phyloP scores from a whole-genome alignment of 2,329 filamentous ascomycete species.

The Ophiosphaerella narmari region DNA sequence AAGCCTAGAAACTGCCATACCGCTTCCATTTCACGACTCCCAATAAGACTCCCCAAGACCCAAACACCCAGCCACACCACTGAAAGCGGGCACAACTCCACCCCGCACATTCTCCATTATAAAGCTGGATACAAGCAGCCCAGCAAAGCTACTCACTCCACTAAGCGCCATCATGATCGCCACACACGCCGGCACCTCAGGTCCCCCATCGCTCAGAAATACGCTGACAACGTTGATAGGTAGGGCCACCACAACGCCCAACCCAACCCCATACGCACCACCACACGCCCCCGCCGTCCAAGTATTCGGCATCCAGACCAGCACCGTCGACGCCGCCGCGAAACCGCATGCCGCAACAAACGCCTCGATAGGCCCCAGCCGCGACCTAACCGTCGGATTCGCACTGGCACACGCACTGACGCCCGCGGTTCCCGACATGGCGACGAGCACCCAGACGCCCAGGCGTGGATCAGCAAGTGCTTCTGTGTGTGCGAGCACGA shows the following conservation, averaged over 20 bases:
- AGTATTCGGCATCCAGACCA: background rate
- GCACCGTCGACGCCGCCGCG: background rate
- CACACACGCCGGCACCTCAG: constrained; percentile 3
- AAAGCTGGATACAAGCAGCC: constrained; percentile 7
- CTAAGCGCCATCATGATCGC: constrained; percentile 6
- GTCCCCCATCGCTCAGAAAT: background rate
- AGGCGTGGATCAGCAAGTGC: constrained; percentile 6
- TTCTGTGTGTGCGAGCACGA: constrained; percentile 7
- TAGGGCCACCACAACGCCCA: constrained; percentile 10
- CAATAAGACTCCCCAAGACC: constrained; percentile 3
- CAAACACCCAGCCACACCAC: constrained; percentile 6
- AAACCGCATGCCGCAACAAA: constrained; percentile 6
- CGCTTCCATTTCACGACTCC: constrained; percentile 5
- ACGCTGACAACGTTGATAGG: constrained; percentile 1
- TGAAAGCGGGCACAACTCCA: constrained; percentile 5
- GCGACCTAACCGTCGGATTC: background rate
- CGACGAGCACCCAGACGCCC: constrained; percentile 3
- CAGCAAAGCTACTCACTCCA: constrained; percentile 9
- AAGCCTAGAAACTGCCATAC: background rate
- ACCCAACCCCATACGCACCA: constrained; percentile 9
- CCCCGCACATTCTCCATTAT: constrained; percentile 7
- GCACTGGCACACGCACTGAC: constrained; percentile 4
- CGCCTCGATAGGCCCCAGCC: constrained; percentile 4
- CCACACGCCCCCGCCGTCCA: background rate
- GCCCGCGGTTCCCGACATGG: constrained; percentile 5